Percentiles rank a stretch among this genome's conserved stretches.
These are phyloP conservation scores for Taiozyma sp. DNA, from an alignment of 1,139 yeast genomes.

Conservation along the genomic window DNA sequence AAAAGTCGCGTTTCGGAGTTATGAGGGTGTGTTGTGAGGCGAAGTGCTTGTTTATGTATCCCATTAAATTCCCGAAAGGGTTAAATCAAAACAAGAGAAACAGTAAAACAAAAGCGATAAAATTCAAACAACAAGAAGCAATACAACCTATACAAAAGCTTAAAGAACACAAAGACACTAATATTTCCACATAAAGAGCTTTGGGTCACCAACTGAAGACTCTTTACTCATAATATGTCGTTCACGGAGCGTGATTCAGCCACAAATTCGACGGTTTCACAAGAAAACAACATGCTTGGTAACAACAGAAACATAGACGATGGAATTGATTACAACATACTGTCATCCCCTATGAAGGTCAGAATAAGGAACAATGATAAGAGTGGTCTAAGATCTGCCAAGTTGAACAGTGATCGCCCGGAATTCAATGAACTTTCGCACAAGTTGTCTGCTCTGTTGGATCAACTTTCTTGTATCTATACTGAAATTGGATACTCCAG, in stretches of 20 bases:
- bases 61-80: constrained; percentile 6
- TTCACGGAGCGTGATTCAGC: not conserved
- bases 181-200: not conserved
- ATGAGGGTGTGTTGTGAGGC: too few species aligned
- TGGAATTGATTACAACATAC: constrained; percentile 6
- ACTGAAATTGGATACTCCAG: constrained; percentile 35
- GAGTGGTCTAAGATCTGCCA: not conserved
- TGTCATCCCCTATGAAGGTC: constrained; percentile 23
- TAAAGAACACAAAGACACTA: not conserved
- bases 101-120: not conserved
- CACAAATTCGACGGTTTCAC: not conserved
- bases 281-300: not conserved
- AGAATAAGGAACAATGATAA: constrained; percentile 1
- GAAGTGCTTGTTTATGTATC: not conserved
- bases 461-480: constrained; percentile 30
- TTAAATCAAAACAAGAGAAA: constrained; percentile 10
- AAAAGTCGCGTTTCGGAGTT: too few species aligned
- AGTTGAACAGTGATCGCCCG: constrained; percentile 9
- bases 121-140: not conserved
- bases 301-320: not conserved
- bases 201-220: not conserved
- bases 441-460: constrained; percentile 29
- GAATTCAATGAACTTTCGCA: constrained; percentile 29
- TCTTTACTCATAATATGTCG: not conserved
- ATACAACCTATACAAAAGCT: not conserved